Percentiles rank a stretch among this genome's conserved stretches.
Conservation (phyloP, 2,329 filamentous ascomycete species). For the Fusarium sp. region DNA sequence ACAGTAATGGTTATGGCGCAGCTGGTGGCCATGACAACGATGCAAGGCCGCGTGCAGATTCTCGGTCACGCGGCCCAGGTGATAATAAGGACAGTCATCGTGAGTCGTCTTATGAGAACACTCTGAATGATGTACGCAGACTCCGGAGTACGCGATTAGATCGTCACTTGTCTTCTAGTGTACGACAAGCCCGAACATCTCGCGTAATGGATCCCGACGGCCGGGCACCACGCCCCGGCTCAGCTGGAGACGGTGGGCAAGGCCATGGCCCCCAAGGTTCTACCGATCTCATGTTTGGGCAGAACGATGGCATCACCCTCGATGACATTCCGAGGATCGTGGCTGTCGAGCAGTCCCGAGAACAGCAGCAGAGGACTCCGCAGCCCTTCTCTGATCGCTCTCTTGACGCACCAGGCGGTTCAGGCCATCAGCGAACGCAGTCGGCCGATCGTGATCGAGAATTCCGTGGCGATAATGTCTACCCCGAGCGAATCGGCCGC, state of each 20-base stretch:
- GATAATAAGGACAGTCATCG: conserved; percentile 62
- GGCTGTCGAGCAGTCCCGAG: conserved; percentile 91
- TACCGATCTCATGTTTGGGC: conserved; percentile 84
- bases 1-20: conserved; percentile 46
- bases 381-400: conserved; percentile 46
- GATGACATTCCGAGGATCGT: conserved; percentile 97
- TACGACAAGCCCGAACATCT: conserved; percentile 87
- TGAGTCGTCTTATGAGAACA: conserved; percentile 89
- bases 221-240: conserved; percentile 75
- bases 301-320: conserved; percentile 88
- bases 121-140: conserved; percentile 91
- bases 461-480: conserved; percentile 59
- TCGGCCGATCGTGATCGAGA: conserved; percentile 61
- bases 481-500: conserved; percentile 66
- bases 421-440: conserved; percentile 71
- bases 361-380: conserved; percentile 74
- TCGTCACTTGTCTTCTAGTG: conserved; percentile 90
- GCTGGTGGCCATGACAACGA: conserved; percentile 60
- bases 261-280: conserved; percentile 56
- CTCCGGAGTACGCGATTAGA: conserved; percentile 92
- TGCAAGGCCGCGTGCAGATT: conserved; percentile 54
- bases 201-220: conserved; percentile 77
- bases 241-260: conserved; percentile 66
- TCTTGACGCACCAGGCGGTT: conserved; percentile 60
- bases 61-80: conserved; percentile 29